Evolutionary conservation across 352 stramenopile species (phyloP).

Genomic region (Phytophthora quininea): DNA sequence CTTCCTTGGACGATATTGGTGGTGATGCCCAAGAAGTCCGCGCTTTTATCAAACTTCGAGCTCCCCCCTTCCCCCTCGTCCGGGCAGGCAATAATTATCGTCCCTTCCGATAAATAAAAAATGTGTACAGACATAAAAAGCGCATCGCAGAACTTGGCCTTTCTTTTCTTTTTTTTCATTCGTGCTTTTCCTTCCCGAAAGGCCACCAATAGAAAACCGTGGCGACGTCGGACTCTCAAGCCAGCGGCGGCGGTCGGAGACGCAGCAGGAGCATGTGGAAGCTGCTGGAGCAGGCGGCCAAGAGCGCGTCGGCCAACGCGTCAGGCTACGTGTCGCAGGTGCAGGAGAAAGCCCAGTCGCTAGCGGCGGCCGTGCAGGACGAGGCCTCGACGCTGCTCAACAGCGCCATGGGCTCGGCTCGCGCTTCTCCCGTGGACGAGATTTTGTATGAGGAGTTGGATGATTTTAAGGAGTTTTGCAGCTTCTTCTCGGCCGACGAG

Average conservation of each 20-base stretch:
- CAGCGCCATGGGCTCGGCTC: conserved; percentile 63
- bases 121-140: too few species aligned
- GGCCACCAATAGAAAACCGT: background rate
- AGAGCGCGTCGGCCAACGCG: conserved; percentile 71
- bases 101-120: too few species aligned
- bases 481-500: conserved; percentile 65
- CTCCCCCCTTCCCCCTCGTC: too few species aligned
- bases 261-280: conserved; percentile 63
- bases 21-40: too few species aligned
- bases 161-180: background rate
- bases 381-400: conserved; percentile 69
- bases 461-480: conserved; percentile 67
- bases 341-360: conserved; percentile 77
- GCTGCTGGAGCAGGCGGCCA: conserved; percentile 77
- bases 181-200: background rate
- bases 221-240: too few species aligned
- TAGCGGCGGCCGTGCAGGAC: conserved; percentile 76
- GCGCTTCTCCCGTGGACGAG: conserved; percentile 77
- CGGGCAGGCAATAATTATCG: too few species aligned
- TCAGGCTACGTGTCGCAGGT: conserved; percentile 74
- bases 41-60: too few species aligned
- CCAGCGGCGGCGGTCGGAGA: conserved; percentile 8
- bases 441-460: conserved; percentile 84
- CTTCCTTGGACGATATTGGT: too few species aligned
- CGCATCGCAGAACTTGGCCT: too few species aligned